Conservation (phyloP, 768 basidiomycete species). For the Crepidotus variabilis region DNA sequence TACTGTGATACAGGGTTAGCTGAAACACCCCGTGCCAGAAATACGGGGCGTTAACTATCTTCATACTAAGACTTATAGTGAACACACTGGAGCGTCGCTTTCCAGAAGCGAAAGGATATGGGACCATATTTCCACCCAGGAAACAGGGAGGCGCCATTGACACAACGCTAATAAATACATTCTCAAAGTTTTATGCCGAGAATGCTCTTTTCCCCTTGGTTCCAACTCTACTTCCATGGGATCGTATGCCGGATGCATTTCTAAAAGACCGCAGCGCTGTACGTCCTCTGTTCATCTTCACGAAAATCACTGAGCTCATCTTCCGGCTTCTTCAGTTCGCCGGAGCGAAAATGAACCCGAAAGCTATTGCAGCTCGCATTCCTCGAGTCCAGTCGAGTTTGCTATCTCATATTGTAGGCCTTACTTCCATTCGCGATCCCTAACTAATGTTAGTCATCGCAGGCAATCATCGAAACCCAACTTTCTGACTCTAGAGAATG, state of each 20-base stretch:
- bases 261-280: slow-evolving; percentile 47
- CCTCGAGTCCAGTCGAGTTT: slow-evolving; percentile 8
- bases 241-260: slow-evolving; percentile 40
- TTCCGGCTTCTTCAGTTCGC: slow-evolving; percentile 18
- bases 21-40: neutral
- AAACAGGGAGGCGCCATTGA: slow-evolving; percentile 38
- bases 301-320: neutral
- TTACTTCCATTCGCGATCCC: too few relatives aligned
- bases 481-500: slow-evolving; percentile 52
- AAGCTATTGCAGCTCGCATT: slow-evolving; percentile 29
- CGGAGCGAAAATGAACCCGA: slow-evolving; percentile 33
- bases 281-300: slow-evolving; percentile 12
- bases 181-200: slow-evolving; percentile 44
- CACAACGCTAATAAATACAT: slow-evolving; percentile 45
- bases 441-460: neutral
- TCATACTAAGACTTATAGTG: slow-evolving; percentile 37
- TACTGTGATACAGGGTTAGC: slow-evolving; percentile 52
- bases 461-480: slow-evolving; percentile 37
- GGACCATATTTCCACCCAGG: slow-evolving; percentile 44
- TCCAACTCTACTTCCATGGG: slow-evolving; percentile 42
- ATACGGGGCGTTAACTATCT: neutral
- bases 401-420: neutral
- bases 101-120: slow-evolving; percentile 43
- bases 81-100: slow-evolving; percentile 51
- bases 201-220: slow-evolving; percentile 38